Base-by-base conservation (phyloP, 345 rosid genomes). In the Draba incana region DNA sequence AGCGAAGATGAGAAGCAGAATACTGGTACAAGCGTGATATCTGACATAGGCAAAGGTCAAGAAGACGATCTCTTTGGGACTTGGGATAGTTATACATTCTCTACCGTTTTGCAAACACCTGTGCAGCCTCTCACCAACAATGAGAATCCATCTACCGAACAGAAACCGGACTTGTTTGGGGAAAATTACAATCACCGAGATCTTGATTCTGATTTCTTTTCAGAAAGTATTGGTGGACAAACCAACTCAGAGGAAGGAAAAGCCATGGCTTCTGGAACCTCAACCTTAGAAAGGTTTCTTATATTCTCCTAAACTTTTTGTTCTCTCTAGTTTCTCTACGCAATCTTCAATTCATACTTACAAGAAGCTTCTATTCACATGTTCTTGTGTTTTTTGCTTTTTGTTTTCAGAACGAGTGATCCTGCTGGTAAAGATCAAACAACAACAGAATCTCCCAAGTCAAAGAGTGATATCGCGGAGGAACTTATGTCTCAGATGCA, bases 401-500 rank as follows among this genome's bases (percentile, higher is more conserved):
- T 58, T 59, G 63, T 30, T 61, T 79, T 63, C 84, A 87, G 90
- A 55, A 49, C 52, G 15, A 61, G 6, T 55, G 78, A 58, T 62
- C 15, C 61, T 44, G 69, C 53, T 56, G 76, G 70, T 66, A 66
- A 55, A 63, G 69, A 71, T 31, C 80, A 74, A 61, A 70, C 62
- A n/a, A n/a, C n/a, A n/a, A n/a, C n/a, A n/a, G n/a, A n/a, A n/a
- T n/a, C 52, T 48, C 24, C 68, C 8, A 51, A 60, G 45, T 72
- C 87, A 49, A 77, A 81, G 62, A 62, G 50, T 13, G 75, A 79
- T 57, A 78, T 75, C 24, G 77, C 72, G 15, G 84, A 88, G 74
- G 78, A 37, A 35, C 59, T 88, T 50, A 81, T 89, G 74, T 85
- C 90, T 16, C 91, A 85, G 85, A 88, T 86, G 93, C 97, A 85